A percentile compares a stretch with the other conserved stretches of the same genome.
Conservation (phyloP, 2,329 filamentous ascomycete species). For the Madurella fahalii region DNA sequence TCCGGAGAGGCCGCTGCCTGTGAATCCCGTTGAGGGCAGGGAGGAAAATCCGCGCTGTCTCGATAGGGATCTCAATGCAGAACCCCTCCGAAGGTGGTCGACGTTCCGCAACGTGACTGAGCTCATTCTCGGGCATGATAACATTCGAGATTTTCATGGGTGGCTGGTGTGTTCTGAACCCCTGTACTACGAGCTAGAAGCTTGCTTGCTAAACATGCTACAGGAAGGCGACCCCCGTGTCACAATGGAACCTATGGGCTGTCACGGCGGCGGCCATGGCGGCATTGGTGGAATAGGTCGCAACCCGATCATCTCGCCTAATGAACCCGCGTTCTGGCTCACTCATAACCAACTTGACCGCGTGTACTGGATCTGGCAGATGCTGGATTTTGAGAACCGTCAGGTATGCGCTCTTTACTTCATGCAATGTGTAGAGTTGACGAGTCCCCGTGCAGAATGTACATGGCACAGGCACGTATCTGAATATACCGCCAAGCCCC, state of each 20-base stretch:
- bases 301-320: slow-evolving; percentile 22
- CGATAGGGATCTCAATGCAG: slow-evolving; percentile 37
- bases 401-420: slow-evolving; percentile 7
- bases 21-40: not conserved
- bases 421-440: not conserved
- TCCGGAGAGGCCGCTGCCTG: slow-evolving; percentile 23
- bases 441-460: slow-evolving; percentile 26
- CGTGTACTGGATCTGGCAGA: slow-evolving; percentile 27
- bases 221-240: slow-evolving; percentile 19
- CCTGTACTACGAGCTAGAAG: not conserved
- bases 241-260: slow-evolving; percentile 23
- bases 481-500: slow-evolving; percentile 37
- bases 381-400: slow-evolving; percentile 24
- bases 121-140: slow-evolving; percentile 34
- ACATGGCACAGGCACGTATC: slow-evolving; percentile 39
- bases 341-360: slow-evolving; percentile 24
- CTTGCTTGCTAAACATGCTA: not conserved
- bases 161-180: slow-evolving; percentile 36
- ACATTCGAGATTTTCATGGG: slow-evolving; percentile 39
- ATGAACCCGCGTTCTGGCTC: slow-evolving; percentile 24
- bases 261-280: slow-evolving; percentile 36
- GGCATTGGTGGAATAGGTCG: slow-evolving; percentile 28
- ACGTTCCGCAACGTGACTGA: slow-evolving; percentile 33
- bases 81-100: slow-evolving; percentile 28
- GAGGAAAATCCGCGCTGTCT: slow-evolving; percentile 40